Conservation (phyloP, 495 filamentous ascomycete genomes). For the Margaritispora aquatica region DNA sequence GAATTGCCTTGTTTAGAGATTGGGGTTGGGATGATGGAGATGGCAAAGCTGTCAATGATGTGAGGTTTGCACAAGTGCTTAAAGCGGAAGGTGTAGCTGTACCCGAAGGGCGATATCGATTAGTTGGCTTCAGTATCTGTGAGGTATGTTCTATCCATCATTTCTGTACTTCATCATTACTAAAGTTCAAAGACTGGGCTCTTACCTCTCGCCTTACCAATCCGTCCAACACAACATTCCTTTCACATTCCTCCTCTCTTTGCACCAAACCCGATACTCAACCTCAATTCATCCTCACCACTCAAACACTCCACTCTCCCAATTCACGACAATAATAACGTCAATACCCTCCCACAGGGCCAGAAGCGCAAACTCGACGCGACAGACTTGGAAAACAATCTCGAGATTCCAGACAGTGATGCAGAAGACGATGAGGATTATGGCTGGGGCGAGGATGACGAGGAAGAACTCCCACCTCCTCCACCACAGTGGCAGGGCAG, state of each 20-base stretch:
- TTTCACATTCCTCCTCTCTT: neutral
- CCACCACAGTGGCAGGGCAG: constrained; percentile 26
- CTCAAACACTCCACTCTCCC: neutral
- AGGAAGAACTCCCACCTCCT: constrained; percentile 17
- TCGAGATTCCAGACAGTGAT: constrained; percentile 22
- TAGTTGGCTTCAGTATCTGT: constrained; percentile 15
- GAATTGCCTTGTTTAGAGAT: constrained; percentile 59
- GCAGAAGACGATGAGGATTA: constrained; percentile 27
- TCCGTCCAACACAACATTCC: neutral
- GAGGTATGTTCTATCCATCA: constrained; percentile 8
- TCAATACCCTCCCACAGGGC: constrained; percentile 12
- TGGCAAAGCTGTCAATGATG: constrained; percentile 8
- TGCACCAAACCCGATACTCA: neutral
- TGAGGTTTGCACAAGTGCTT: constrained; percentile 15
- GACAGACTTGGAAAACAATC: constrained; percentile 13
- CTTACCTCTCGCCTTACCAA: constrained; percentile 7
- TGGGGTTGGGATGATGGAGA: constrained; percentile 28
- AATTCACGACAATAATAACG: too few relatives aligned
- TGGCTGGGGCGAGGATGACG: constrained; percentile 25
- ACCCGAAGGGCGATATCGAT: neutral
- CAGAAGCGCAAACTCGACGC: constrained; percentile 21
- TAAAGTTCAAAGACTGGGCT: constrained; percentile 9
- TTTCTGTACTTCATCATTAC: neutral
- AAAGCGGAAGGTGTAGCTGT: constrained; percentile 20
- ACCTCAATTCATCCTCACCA: neutral